Percentiles rank a stretch among this genome's conserved stretches.
phyloP scores from a whole-genome alignment of 129 eudicot species.

The Smallanthus sonchifolius region DNA sequence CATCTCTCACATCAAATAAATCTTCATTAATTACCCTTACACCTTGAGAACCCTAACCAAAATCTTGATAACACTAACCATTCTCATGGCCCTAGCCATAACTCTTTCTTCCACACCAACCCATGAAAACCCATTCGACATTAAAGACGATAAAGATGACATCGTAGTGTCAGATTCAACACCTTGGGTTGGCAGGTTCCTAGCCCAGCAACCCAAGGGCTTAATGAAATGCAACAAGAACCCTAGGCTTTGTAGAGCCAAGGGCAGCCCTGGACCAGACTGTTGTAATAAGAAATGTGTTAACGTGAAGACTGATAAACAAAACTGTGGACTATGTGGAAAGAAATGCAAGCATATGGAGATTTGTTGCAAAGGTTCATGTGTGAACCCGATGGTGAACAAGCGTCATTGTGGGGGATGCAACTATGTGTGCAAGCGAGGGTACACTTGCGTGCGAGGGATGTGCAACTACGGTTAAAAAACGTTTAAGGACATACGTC shows the following conservation, averaged over 20 bases:
- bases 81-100: constrained; percentile 16
- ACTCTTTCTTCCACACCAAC: constrained; percentile 18
- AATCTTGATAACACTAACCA: constrained; percentile 16
- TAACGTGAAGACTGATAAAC: constrained; percentile 35
- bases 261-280: constrained; percentile 41
- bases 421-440: constrained; percentile 37
- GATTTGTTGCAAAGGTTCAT: constrained; percentile 55
- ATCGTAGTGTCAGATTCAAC: not conserved
- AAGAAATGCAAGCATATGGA: constrained; percentile 40
- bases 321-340: constrained; percentile 61
- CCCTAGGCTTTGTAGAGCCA: constrained; percentile 38
- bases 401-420: constrained; percentile 56
- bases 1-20: not conserved
- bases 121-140: not conserved
- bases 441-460: constrained; percentile 39
- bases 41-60: constrained; percentile 26
- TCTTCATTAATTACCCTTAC: not conserved
- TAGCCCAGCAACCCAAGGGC: constrained; percentile 15
- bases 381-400: constrained; percentile 39
- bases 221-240: constrained; percentile 35
- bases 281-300: constrained; percentile 53
- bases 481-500: too few species aligned
- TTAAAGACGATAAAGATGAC: not conserved
- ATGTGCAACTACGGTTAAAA: too few species aligned
- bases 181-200: constrained; percentile 5